Base-by-base conservation (phyloP, 1,284 basidiomycete species). In the Ustilago nuda region DNA sequence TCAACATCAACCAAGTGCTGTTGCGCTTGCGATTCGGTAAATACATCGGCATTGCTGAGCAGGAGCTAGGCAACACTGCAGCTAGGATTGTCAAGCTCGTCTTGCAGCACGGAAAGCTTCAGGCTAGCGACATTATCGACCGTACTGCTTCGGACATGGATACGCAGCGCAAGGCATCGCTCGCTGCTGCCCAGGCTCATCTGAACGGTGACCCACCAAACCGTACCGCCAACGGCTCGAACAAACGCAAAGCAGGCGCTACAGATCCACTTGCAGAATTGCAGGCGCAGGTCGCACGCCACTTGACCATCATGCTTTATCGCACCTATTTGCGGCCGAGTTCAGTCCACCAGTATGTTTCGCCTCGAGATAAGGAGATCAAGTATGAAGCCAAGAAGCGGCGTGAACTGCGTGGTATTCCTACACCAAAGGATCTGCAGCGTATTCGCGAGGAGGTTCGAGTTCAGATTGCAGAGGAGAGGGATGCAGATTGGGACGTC, bases 71-170 rank as follows among this genome's bases (percentile, higher is more conserved):
- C 15, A 52, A 67, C 69, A 87, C 89, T 81, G 92, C 90, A 6
- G 89, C 90, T 52, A 39, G 61, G 32, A 75, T 82, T 41, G 69
- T 81, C 50, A 67, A 67, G 51, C 66, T 76, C 23, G 88, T 97
- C 43, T 87, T 96, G 59, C 90, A 94, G 81, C 92, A 94, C 82
- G 95, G 95, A 48, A 95, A 95, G 86, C 89, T 97, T 77, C 90
- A 91, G 57, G 89, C 91, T 8, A 90, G 90, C 79, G 92, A 93
- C 68, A 90, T 95, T 54, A 84, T 93, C 33, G 84, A 88, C 37
- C 84, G 93, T 19, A 88, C 89, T 54, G 52, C 64, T 13, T 55
- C 63, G n/a, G 65, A 68, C 6, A 66, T 66, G 37, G 27, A 62
- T 11, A 53, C 56, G 8, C 69, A 72, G 27, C 59, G 51, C 33